Evolutionary conservation across 345 rosid genomes (phyloP).

Genomic region (Eutrema yunnanense): DNA sequence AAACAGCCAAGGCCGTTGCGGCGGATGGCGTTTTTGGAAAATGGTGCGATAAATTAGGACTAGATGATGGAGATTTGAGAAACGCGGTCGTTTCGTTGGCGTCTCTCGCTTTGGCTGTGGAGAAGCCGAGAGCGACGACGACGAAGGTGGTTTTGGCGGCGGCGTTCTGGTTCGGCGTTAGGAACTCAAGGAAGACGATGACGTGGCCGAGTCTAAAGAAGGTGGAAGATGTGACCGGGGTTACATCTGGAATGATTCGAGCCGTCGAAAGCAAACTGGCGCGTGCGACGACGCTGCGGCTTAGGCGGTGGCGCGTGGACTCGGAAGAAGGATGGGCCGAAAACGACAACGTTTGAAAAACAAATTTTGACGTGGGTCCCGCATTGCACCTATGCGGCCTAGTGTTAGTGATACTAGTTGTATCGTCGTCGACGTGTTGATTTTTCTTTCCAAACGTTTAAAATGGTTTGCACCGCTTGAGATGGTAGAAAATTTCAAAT

Average conservation of each 20-base stretch:
- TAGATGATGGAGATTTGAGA: constrained; percentile 1
- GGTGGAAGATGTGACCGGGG: constrained; percentile 23
- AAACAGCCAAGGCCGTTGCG: background rate
- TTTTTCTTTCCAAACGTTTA: constrained; percentile 4
- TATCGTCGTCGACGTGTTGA: background rate
- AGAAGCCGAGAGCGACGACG: constrained; percentile 1
- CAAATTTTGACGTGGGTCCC: background rate
- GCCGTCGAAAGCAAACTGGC: constrained; percentile 18
- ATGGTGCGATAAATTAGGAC: constrained; percentile 24
- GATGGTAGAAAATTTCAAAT: background rate
- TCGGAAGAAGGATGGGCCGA: constrained; percentile 32
- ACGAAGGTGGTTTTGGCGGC: constrained; percentile 15
- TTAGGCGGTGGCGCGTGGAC: constrained; percentile 20
- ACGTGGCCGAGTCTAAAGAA: constrained; percentile 15
- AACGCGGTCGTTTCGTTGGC: constrained; percentile 24
- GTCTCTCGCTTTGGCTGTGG: constrained; percentile 21
- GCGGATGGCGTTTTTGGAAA: constrained; percentile 22
- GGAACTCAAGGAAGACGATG: background rate
- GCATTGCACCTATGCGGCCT: background rate
- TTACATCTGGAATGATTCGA: constrained; percentile 12
- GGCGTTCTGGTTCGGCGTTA: constrained; percentile 33
- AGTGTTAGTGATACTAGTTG: background rate
- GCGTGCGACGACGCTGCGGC: constrained; percentile 11
- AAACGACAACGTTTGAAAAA: constrained; percentile 12
- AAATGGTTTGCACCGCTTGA: background rate